Percentiles rank a stretch among this genome's conserved stretches.
These are phyloP conservation scores for Trichoderma aggressivum DNA, from an alignment of 2,329 filamentous ascomycete species.

Conservation along the genomic window DNA sequence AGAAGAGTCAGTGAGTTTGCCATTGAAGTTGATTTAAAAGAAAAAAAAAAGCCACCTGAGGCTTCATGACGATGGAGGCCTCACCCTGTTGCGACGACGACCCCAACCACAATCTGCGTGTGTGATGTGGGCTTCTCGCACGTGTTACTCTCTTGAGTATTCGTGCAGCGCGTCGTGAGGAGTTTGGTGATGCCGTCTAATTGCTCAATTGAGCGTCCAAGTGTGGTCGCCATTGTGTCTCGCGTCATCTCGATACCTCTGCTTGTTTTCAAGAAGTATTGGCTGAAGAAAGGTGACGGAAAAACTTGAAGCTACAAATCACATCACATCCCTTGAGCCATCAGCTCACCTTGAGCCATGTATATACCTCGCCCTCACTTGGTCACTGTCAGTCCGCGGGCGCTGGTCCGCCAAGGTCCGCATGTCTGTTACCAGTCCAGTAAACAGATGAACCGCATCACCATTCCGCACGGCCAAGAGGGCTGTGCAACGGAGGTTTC, in stretches of 20 bases:
- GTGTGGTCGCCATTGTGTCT: background rate
- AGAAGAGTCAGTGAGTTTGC: background rate
- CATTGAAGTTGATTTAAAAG: background rate
- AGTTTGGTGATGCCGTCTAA: background rate
- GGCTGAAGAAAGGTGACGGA: background rate
- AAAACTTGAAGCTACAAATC: background rate
- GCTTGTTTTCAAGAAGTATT: background rate
- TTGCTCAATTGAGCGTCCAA: background rate
- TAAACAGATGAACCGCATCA: background rate
- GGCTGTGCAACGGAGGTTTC: slow-evolving; percentile 15
- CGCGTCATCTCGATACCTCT: background rate
- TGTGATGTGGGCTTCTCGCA: slow-evolving; percentile 9
- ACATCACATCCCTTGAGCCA: background rate
- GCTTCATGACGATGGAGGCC: background rate
- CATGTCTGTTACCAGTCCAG: background rate
- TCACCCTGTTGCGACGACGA: slow-evolving; percentile 2
- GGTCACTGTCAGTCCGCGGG: background rate
- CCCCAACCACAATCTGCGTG: background rate
- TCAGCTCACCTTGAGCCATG: background rate
- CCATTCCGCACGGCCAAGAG: slow-evolving; percentile 6
- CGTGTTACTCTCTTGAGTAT: slow-evolving; percentile 11
- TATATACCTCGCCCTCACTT: background rate
- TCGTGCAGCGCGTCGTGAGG: background rate
- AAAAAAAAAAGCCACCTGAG: background rate
- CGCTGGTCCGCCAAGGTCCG: background rate